Conservation (phyloP, 371 early-diverging fungal species). For the Conidiobolus incongruus region DNA sequence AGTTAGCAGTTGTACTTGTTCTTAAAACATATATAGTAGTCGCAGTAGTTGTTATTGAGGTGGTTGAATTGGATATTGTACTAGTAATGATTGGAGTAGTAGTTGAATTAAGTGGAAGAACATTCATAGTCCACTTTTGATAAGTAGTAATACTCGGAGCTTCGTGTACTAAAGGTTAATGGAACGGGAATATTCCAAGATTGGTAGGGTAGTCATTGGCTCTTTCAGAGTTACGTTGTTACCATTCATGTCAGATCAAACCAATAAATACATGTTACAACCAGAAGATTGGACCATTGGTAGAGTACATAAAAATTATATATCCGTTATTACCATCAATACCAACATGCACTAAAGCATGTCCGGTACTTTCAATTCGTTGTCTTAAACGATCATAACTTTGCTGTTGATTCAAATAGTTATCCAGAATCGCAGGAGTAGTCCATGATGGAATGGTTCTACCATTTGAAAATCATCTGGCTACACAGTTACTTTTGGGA, state of each 20-base stretch:
- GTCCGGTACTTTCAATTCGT: not conserved
- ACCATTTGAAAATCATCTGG: not conserved
- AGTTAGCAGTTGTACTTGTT: no score
- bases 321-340: conserved; percentile 5
- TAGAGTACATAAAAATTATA: conserved; percentile 1
- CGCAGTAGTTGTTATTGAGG: no score
- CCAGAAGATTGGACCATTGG: conserved; percentile 5
- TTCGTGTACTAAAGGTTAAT: not conserved
- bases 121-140: no score
- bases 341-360: conserved; percentile 2
- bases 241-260: conserved; percentile 4
- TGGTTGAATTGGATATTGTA: no score
- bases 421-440: conserved; percentile 1
- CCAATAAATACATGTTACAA: conserved; percentile 3
- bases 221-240: not conserved
- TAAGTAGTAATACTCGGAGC: no score
- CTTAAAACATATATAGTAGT: no score
- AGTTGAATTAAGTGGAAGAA: no score
- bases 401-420: not conserved
- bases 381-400: conserved; percentile 2
- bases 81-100: no score
- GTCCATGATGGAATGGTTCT: conserved; percentile 2
- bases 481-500: not conserved
- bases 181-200: not conserved
- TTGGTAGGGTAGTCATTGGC: not conserved